Conservation (phyloP, 108 stramenopile genomes). For the Aurantiochytrium sp. region DNA sequence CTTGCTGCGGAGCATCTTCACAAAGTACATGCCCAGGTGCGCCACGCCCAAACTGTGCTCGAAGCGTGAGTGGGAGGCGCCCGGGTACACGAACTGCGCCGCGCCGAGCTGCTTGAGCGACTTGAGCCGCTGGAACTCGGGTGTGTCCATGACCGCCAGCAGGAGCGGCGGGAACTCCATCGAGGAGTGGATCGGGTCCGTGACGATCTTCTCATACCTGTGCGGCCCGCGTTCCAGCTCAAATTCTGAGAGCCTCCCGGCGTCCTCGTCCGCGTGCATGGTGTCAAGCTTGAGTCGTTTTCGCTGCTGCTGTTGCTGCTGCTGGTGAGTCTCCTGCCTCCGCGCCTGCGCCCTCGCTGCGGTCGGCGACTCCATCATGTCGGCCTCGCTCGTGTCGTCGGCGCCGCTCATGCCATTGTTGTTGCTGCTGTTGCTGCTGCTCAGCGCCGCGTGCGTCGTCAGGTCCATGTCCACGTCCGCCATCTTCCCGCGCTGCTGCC, state of each 20-base stretch:
- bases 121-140: constrained; percentile 54
- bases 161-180: constrained; percentile 37
- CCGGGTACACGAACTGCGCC: constrained; percentile 47
- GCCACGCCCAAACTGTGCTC: constrained; percentile 56
- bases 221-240: background rate
- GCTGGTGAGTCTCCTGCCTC: too few species aligned
- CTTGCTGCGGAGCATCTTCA: constrained; percentile 4
- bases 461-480: background rate
- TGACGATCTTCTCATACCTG: background rate
- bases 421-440: background rate
- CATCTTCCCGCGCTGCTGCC: background rate
- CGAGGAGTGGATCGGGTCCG: background rate
- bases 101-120: constrained; percentile 56
- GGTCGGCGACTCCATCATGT: background rate
- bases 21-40: constrained; percentile 46
- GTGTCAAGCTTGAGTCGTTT: background rate
- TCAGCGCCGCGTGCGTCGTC: background rate
- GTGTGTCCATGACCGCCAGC: constrained; percentile 52
- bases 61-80: constrained; percentile 56
- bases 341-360: background rate
- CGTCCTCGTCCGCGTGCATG: background rate
- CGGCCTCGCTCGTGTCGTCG: background rate
- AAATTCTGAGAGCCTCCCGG: background rate
- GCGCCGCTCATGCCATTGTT: background rate
- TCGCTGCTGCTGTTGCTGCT: background rate